Evolutionary conservation across 164 flowering plant genomes (phyloP).

Genomic region (Santalum album): DNA sequence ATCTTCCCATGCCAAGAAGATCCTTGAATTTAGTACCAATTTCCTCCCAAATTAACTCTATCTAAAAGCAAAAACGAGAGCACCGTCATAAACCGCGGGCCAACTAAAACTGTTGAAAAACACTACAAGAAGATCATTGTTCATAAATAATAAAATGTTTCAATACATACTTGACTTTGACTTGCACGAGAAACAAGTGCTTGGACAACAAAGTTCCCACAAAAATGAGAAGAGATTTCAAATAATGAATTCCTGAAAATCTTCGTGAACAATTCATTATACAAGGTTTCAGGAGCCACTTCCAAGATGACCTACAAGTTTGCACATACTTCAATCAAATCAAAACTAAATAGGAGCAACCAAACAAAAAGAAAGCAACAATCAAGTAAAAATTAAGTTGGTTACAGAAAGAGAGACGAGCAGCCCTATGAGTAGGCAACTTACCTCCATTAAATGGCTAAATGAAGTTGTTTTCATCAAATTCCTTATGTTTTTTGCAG

Average conservation of each 20-base stretch:
- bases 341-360: background rate
- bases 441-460: slow-evolving; percentile 95
- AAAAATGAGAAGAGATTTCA: slow-evolving; percentile 56
- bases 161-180: slow-evolving; percentile 54
- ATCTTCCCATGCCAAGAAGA: slow-evolving; percentile 64
- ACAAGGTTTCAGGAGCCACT: slow-evolving; percentile 76
- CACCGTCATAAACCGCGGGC: too few relatives aligned
- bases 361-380: background rate
- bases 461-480: slow-evolving; percentile 62
- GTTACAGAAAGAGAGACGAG: too few relatives aligned
- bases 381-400: too few relatives aligned
- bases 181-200: slow-evolving; percentile 68
- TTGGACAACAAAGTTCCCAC: slow-evolving; percentile 84
- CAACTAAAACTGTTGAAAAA: background rate
- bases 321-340: slow-evolving; percentile 2
- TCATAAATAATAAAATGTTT: background rate
- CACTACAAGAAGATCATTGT: background rate
- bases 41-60: slow-evolving; percentile 69
- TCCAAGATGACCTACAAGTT: slow-evolving; percentile 73
- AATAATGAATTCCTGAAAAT: slow-evolving; percentile 58
- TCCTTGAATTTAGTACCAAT: slow-evolving; percentile 64
- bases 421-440: slow-evolving; percentile 3
- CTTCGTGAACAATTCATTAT: slow-evolving; percentile 44
- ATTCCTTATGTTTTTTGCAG: slow-evolving; percentile 22
- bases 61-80: slow-evolving; percentile 26